Evolutionary conservation across 2,329 filamentous ascomycete genomes (phyloP).

Genomic region (Xylaria arbuscula): DNA sequence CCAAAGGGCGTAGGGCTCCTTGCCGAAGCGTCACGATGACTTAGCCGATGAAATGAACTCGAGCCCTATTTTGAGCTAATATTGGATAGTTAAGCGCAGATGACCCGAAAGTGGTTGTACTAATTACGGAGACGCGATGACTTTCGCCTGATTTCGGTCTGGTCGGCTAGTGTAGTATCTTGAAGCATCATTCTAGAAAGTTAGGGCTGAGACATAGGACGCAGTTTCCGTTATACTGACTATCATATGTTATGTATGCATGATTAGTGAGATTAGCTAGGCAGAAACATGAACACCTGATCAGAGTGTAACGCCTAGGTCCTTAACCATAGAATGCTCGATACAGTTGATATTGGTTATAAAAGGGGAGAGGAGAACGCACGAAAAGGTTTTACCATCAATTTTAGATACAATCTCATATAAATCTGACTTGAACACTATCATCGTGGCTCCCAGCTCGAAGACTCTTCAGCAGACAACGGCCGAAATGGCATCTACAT

Average conservation of each 20-base stretch:
- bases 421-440: neutral
- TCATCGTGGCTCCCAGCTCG: neutral
- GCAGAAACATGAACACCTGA: neutral
- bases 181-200: neutral
- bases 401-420: neutral
- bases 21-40: neutral
- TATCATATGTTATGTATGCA: no score
- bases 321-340: neutral
- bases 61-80: neutral
- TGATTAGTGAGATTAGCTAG: neutral
- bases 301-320: neutral
- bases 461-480: neutral
- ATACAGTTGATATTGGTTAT: neutral
- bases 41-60: neutral
- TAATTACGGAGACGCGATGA: no score
- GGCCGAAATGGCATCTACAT: neutral
- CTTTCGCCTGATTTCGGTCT: no score
- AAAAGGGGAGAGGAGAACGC: slow-evolving; percentile 4
- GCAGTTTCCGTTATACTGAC: neutral
- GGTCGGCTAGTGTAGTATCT: no score
- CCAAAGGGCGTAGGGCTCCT: neutral
- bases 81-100: neutral
- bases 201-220: neutral
- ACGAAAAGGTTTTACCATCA: neutral
- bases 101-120: no score